Base-by-base conservation (phyloP, 1,284 basidiomycete species). In the Pyrrhoderma lamaoense region DNA sequence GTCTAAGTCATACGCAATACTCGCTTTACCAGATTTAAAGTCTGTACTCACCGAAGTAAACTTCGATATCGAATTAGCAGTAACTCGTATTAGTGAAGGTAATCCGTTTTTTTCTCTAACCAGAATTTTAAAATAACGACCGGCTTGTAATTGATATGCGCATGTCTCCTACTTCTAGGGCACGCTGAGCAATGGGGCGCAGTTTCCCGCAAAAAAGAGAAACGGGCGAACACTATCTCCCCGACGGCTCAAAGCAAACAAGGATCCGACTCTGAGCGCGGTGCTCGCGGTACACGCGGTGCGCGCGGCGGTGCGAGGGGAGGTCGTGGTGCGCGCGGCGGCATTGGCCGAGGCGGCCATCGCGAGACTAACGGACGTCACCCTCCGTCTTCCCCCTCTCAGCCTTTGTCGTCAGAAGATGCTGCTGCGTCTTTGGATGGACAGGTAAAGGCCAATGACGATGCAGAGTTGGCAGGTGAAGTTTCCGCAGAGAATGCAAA, bases 201-300 rank as follows among this genome's bases (percentile, higher is more conserved):
- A 44, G 90, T 93, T 58, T 82, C 81, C 59, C 82, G 80, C 66
- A 93, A 93, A 79, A 93, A 91, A 73, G 84, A 89, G 65, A 91
- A 90, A 74, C 88, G 86, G 63, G 53, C 63, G 7, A 22, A 14
- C 21, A 22, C 38, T 22, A 5, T 14, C 16, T 4, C 38, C 14
- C 16, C 21, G 16, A 39, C 66, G 1, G 27, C 59, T 36, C 51
- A 59, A 57, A 31, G 11, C 27, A 18, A 57, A 60, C 58, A 71
- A 2, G 59, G 67, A 57, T 46, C 57, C 47, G 55, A 57, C 46
- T 65, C 75, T 56, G 68, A 69, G 57, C 70, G 80, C 55, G 75
- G 76, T 49, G 83, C 84, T 56, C 78, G 85, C 52, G 83, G 82
- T 49, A 75, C 68, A 44, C 70, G 83, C 58, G 82, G 84, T 39